Base-by-base conservation (phyloP, 2,329 filamentous ascomycete genomes). In the Fusarium pseudograminearum region DNA sequence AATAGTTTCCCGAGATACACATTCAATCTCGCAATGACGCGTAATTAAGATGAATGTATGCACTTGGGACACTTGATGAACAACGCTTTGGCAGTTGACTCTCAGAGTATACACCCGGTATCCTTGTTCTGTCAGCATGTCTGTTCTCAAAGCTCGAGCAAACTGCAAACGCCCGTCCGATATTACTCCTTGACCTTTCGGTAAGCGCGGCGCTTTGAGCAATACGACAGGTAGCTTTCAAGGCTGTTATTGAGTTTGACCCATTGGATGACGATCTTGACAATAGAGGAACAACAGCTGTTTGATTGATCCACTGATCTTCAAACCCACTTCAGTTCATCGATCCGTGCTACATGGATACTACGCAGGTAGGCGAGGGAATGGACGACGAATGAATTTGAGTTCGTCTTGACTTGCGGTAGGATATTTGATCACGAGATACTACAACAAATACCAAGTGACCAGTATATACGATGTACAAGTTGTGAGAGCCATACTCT, bases 251-350 rank as follows among this genome's bases (percentile, higher is more conserved):
- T 31, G 28, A 34, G 41, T 26, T 28, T 55, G 52, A 38, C 24
- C n/a, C 26, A 40, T 40, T 20, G 22, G 48, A 38, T 18, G 44
- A 28, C 33, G 42, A 48, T 33, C 41, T 48, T 30, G 16, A 34
- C 24, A 33, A 36, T 48, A 30, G 24, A 55, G 41, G 41, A 55
- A 36, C 22, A 34, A 48, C 28, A 20, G 15, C 11, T 38, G 15
- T 22, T 51, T 51, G 48, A 20, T 34, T 28, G 51, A 50, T 38
- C 53, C 53, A 56, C 42, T 56, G 53, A 56, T 56, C 53, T 56
- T 28, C 53, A 34, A 56, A 38, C 24, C 53, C 33, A 41, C 53
- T 34, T 52, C 40, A 64, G 40, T 36, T 44, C 26, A 22, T 38
- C 48, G 48, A 51, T 20, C 48, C n/a, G 34, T 30, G 48, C 48